Evolutionary conservation across 371 early-diverging fungal species (phyloP).

Genomic region (Mucor ambiguus): DNA sequence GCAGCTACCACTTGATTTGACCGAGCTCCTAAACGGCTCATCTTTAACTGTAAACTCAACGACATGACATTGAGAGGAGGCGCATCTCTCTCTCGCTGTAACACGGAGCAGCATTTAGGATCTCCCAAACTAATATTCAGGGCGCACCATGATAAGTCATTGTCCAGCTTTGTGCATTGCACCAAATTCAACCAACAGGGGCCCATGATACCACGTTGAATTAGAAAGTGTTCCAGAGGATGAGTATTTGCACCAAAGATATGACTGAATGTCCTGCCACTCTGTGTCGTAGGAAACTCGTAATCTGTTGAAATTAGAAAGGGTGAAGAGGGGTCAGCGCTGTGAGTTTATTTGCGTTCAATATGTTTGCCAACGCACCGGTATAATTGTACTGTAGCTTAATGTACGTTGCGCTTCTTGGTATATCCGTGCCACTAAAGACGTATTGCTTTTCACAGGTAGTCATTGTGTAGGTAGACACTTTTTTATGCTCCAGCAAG

Average conservation of each 20-base stretch:
- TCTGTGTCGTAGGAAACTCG: slow-evolving; percentile 63
- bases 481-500: slow-evolving; percentile 53
- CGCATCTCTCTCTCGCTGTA: slow-evolving; percentile 20
- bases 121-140: slow-evolving; percentile 65
- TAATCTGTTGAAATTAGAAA: slow-evolving; percentile 50
- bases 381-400: slow-evolving; percentile 81
- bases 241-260: slow-evolving; percentile 88
- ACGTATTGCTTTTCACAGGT: slow-evolving; percentile 84
- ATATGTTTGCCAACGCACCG: slow-evolving; percentile 35
- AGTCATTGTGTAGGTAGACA: slow-evolving; percentile 59
- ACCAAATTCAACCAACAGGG: slow-evolving; percentile 92
- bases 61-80: slow-evolving; percentile 89
- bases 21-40: slow-evolving; percentile 68
- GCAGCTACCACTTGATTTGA: slow-evolving; percentile 84
- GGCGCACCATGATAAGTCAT: slow-evolving; percentile 78
- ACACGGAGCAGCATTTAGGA: slow-evolving; percentile 66
- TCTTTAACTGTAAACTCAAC: slow-evolving; percentile 75
- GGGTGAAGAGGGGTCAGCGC: background rate
- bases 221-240: slow-evolving; percentile 87
- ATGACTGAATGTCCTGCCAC: slow-evolving; percentile 83
- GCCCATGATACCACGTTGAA: slow-evolving; percentile 95
- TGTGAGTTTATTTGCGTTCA: background rate
- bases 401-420: slow-evolving; percentile 78
- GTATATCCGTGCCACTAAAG: slow-evolving; percentile 86
- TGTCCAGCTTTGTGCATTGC: background rate